Percentiles rank a stretch among this genome's conserved stretches.
These are phyloP conservation scores for Luzula sylvatica DNA, from an alignment of 176 grass and related monocot species.

Conservation along the genomic window DNA sequence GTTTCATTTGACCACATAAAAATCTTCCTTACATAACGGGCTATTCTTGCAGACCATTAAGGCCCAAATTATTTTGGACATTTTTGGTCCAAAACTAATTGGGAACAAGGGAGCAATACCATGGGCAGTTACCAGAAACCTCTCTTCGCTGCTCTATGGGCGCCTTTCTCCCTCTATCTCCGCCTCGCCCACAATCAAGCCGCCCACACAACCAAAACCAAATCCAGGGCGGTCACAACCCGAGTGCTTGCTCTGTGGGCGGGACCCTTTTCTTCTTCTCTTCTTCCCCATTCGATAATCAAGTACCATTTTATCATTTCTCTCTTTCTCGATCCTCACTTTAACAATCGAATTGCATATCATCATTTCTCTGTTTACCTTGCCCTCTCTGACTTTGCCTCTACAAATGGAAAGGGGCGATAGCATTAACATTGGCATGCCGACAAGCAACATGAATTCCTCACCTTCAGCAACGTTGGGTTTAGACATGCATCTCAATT, in stretches of 20 bases:
- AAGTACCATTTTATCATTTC: too few species aligned
- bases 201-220: neutral
- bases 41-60: too few species aligned
- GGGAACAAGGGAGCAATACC: too few species aligned
- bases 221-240: slow-evolving; percentile 19
- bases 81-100: too few species aligned
- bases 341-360: neutral
- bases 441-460: slow-evolving; percentile 2
- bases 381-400: neutral
- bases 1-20: too few species aligned
- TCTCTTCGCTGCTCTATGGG: slow-evolving; percentile 7
- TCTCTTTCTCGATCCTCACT: neutral
- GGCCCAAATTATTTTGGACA: too few species aligned
- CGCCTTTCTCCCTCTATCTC: neutral
- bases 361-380: neutral
- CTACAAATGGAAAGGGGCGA: slow-evolving; percentile 6
- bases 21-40: too few species aligned
- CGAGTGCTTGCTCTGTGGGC: slow-evolving; percentile 14
- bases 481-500: slow-evolving; percentile 21
- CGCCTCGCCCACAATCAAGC: slow-evolving; percentile 6
- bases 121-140: neutral
- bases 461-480: slow-evolving; percentile 4
- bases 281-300: too few species aligned
- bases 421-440: slow-evolving; percentile 6
- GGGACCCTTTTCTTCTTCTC: neutral